Conservation (phyloP, 441 rosid species). For the Adansonia grandidieri region DNA sequence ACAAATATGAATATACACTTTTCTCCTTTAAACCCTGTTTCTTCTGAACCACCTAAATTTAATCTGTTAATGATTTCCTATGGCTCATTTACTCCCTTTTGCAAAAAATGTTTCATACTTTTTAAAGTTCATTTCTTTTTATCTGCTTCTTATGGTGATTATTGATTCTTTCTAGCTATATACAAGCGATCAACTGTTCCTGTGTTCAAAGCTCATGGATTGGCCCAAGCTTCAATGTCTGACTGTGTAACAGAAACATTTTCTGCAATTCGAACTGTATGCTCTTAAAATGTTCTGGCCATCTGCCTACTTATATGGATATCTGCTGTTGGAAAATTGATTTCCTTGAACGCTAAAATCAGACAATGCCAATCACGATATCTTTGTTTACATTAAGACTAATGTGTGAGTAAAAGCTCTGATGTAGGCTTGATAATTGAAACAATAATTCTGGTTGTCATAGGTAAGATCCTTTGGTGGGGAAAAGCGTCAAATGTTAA, state of each 20-base stretch:
- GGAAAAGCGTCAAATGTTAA: slow-evolving; percentile 85
- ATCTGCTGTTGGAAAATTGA: slow-evolving; percentile 1
- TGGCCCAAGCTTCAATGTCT: slow-evolving; percentile 89
- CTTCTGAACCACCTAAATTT: slow-evolving; percentile 20
- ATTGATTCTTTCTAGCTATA: slow-evolving; percentile 51
- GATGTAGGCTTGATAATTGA: slow-evolving; percentile 23
- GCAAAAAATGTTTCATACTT: slow-evolving; percentile 12
- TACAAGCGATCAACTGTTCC: slow-evolving; percentile 88
- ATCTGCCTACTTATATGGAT: not conserved
- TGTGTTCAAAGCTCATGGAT: slow-evolving; percentile 80
- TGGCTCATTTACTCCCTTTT: not conserved
- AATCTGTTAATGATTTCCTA: slow-evolving; percentile 3
- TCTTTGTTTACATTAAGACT: slow-evolving; percentile 13
- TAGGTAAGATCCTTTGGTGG: slow-evolving; percentile 97
- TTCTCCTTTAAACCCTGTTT: slow-evolving; percentile 17
- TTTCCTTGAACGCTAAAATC: slow-evolving; percentile 10
- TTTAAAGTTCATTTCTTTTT: slow-evolving; percentile 28
- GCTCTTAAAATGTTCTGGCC: slow-evolving; percentile 33
- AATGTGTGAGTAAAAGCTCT: slow-evolving; percentile 3
- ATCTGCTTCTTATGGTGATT: slow-evolving; percentile 32
- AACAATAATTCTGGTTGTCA: slow-evolving; percentile 30
- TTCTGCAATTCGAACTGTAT: slow-evolving; percentile 91
- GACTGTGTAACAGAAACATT: slow-evolving; percentile 94
- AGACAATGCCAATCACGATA: not conserved
- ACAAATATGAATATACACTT: not conserved